phyloP scores from a whole-genome alignment of 768 basidiomycete genomes.

The Daedaleopsis sinensis region DNA sequence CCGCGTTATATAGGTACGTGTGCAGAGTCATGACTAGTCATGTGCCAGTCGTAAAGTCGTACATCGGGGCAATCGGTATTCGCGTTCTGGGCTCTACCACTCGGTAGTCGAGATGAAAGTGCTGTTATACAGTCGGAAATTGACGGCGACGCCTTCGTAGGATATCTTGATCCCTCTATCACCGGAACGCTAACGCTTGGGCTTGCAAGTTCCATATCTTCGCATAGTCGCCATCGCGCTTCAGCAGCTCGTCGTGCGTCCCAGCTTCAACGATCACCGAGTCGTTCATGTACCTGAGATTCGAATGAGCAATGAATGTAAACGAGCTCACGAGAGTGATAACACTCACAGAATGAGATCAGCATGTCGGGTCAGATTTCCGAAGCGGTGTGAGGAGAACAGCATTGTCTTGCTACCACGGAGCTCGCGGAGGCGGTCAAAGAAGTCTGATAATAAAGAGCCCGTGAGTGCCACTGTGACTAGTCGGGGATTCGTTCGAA shows the following conservation, averaged over 20 bases:
- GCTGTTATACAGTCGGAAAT: too few species aligned
- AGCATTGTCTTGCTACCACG: constrained; percentile 84
- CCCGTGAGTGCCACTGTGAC: not conserved
- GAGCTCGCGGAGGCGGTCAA: constrained; percentile 65
- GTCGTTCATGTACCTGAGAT: constrained; percentile 69
- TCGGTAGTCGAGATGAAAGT: too few species aligned
- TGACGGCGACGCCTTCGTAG: too few species aligned
- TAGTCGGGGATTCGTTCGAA: too few species aligned
- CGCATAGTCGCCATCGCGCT: constrained; percentile 63
- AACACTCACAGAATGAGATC: constrained; percentile 54
- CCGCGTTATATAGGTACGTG: too few species aligned
- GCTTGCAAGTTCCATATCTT: constrained; percentile 75
- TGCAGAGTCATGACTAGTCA: too few species aligned
- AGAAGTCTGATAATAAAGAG: constrained; percentile 49
- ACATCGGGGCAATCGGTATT: not conserved
- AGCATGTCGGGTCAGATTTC: constrained; percentile 73
- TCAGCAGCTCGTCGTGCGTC: constrained; percentile 62
- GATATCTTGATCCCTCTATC: too few species aligned
- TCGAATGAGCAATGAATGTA: not conserved
- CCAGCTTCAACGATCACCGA: constrained; percentile 64
- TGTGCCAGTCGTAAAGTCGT: too few species aligned
- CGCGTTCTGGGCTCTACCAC: too few species aligned
- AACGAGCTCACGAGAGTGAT: constrained; percentile 41
- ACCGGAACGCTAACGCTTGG: constrained; percentile 52
- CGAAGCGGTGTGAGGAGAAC: constrained; percentile 77